Percentiles rank a stretch among this genome's conserved stretches.
Evolutionary conservation across 2,329 filamentous ascomycete species (phyloP).

Genomic region (Colletotrichum cereale): DNA sequence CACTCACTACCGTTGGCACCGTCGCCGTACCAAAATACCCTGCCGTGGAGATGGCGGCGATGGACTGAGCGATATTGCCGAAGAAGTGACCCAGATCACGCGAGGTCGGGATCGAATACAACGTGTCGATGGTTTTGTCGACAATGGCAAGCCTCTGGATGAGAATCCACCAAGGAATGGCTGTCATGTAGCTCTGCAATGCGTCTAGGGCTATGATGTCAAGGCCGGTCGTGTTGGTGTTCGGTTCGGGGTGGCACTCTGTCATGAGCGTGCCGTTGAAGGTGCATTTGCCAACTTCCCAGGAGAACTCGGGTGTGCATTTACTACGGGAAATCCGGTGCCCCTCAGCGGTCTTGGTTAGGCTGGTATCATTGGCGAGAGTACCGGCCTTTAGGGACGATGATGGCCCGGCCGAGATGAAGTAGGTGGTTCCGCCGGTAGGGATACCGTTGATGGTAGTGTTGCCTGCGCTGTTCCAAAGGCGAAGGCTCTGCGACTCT

Average conservation of each 20-base stretch:
- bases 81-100: conserved; percentile 26
- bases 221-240: neutral
- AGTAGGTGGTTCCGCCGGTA: conserved; percentile 23
- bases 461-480: conserved; percentile 19
- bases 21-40: conserved; percentile 25
- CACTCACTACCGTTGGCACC: conserved; percentile 4
- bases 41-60: conserved; percentile 14
- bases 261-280: conserved; percentile 29
- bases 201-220: conserved; percentile 7
- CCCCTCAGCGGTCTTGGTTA: conserved; percentile 12
- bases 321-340: conserved; percentile 21
- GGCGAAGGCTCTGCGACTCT: neutral
- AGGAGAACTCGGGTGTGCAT: conserved; percentile 16
- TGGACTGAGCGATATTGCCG: conserved; percentile 18
- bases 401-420: neutral
- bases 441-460: conserved; percentile 9
- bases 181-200: conserved; percentile 20
- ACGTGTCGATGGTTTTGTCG: conserved; percentile 17
- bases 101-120: conserved; percentile 2
- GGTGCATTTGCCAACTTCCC: conserved; percentile 9
- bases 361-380: conserved; percentile 1
- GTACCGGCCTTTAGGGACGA: neutral
- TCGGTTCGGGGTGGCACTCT: neutral
- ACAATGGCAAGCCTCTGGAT: conserved; percentile 5
- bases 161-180: conserved; percentile 13